Evolutionary conservation across 129 eudicot genomes (phyloP).

Genomic region (Flaveria brownii): DNA sequence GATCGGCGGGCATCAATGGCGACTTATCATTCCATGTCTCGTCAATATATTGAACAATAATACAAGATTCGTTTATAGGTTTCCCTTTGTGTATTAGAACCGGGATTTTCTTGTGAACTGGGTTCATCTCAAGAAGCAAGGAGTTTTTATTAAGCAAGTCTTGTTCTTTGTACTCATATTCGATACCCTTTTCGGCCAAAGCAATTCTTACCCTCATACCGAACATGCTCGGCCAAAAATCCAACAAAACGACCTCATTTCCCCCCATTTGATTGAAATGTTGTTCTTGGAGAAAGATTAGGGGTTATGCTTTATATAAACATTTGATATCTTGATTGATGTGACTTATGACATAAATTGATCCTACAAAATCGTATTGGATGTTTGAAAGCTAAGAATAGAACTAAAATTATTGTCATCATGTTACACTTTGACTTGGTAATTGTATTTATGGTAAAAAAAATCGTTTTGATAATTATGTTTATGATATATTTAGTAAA

Average conservation of each 20-base stretch:
- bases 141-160: slow-evolving; percentile 33
- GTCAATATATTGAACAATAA: slow-evolving; percentile 24
- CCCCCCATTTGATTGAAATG: slow-evolving; percentile 7
- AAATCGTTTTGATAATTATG: not conserved
- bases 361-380: slow-evolving; percentile 12
- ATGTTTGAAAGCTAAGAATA: slow-evolving; percentile 15
- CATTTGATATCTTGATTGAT: not conserved
- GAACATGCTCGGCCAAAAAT: slow-evolving; percentile 39
- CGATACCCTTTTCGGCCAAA: slow-evolving; percentile 38
- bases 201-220: slow-evolving; percentile 43
- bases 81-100: slow-evolving; percentile 35
- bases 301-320: not conserved
- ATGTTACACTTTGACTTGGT: slow-evolving; percentile 17
- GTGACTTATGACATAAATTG: not conserved
- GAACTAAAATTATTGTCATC: slow-evolving; percentile 16
- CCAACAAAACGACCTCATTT: slow-evolving; percentile 26
- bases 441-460: not conserved
- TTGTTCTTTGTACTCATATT: slow-evolving; percentile 38
- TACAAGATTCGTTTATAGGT: slow-evolving; percentile 32
- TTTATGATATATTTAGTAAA: not conserved
- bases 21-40: slow-evolving; percentile 23
- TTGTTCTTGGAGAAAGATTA: not conserved
- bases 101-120: slow-evolving; percentile 37
- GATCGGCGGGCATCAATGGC: slow-evolving; percentile 26
- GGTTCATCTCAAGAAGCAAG: slow-evolving; percentile 39